Conservation (phyloP, 164 flowering plant genomes). For the Dillenia suffruticosa region DNA sequence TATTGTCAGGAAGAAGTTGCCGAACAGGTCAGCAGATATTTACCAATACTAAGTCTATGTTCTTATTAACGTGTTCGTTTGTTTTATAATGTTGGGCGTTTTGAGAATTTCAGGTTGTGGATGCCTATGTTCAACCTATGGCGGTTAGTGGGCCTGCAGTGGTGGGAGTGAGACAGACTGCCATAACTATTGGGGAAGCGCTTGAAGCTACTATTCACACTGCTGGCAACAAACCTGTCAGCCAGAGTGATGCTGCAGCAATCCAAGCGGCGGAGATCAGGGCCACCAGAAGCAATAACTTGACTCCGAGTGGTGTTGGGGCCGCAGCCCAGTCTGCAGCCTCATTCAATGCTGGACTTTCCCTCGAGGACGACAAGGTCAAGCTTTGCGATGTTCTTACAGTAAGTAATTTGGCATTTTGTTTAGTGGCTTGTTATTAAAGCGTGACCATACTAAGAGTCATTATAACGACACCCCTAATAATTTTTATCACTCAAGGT, state of each 20-base stretch:
- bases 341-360: constrained; percentile 18
- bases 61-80: too few relatives aligned
- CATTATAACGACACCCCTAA: not conserved
- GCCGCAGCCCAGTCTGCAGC: constrained; percentile 53
- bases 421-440: too few relatives aligned
- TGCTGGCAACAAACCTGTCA: constrained; percentile 45
- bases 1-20: constrained; percentile 35
- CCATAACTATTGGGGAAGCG: constrained; percentile 59
- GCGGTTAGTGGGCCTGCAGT: constrained; percentile 12
- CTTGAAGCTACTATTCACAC: constrained; percentile 42
- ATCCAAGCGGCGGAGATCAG: constrained; percentile 57
- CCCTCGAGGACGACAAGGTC: constrained; percentile 34
- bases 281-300: constrained; percentile 34
- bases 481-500: not conserved
- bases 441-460: too few relatives aligned
- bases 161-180: constrained; percentile 7
- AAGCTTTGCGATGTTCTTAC: constrained; percentile 35
- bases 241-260: constrained; percentile 52
- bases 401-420: constrained; percentile 27
- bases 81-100: too few relatives aligned
- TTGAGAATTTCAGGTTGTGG: constrained; percentile 32
- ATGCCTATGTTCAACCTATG: constrained; percentile 25
- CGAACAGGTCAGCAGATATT: constrained; percentile 32
- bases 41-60: too few relatives aligned
- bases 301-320: constrained; percentile 32